Evolutionary conservation across 768 basidiomycete species (phyloP).

Genomic region (Suillus americanus): DNA sequence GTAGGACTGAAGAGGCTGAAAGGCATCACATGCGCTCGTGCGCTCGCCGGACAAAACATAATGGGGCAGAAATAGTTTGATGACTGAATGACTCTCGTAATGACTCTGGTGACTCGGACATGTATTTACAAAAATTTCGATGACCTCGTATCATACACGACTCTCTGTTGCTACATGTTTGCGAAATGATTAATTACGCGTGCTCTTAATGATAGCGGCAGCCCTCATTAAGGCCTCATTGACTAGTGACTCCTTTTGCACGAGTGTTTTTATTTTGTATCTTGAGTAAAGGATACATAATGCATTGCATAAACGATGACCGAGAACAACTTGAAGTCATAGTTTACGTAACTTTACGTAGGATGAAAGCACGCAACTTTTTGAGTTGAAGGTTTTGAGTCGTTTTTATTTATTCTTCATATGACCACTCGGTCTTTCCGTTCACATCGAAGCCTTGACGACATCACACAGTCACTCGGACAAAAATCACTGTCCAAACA

Average conservation of each 20-base stretch:
- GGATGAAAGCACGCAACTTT: background rate
- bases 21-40: conserved; percentile 8
- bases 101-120: background rate
- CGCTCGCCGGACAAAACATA: conserved; percentile 1
- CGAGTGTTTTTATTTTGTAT: background rate
- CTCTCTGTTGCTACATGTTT: background rate
- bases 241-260: background rate
- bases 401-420: too few species aligned
- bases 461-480: background rate
- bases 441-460: background rate
- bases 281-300: background rate
- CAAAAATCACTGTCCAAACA: background rate
- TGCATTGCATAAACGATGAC: background rate
- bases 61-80: conserved; percentile 6
- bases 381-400: background rate
- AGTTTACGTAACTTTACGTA: background rate
- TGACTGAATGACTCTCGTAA: background rate
- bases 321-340: background rate
- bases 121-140: too few species aligned
- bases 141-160: background rate
- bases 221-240: background rate
- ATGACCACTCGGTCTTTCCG: background rate
- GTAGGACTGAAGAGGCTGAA: conserved; percentile 8
- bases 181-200: too few species aligned
- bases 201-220: background rate